These are phyloP conservation scores for Myxozyma kluyveri DNA, from an alignment of 805 yeast genomes.

Conservation along the genomic window DNA sequence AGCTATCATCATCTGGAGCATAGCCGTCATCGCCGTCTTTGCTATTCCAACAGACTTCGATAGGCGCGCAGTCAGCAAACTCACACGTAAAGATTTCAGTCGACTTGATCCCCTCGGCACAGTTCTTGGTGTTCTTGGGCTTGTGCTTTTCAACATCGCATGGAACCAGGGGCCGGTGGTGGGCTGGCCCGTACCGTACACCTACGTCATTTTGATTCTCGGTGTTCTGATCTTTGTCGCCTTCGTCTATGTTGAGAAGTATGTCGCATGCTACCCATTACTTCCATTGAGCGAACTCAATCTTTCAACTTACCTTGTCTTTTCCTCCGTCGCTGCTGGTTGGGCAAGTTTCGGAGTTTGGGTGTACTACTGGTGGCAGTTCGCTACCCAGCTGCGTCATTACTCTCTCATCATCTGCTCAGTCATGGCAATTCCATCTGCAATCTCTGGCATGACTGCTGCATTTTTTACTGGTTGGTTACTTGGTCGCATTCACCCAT, in stretches of 20 bases:
- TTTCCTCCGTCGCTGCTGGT: conserved; percentile 55
- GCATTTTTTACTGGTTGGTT: conserved; percentile 50
- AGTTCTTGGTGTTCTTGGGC: conserved; percentile 54
- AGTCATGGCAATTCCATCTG: conserved; percentile 47
- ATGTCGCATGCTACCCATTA: conserved; percentile 49
- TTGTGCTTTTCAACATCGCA: conserved; percentile 62
- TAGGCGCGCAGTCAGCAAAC: conserved; percentile 41
- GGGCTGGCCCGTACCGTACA: conserved; percentile 64
- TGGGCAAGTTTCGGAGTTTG: conserved; percentile 80
- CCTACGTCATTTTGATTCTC: conserved; percentile 54
- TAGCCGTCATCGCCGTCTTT: conserved; percentile 40
- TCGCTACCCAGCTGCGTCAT: conserved; percentile 50
- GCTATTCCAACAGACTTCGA: conserved; percentile 47
- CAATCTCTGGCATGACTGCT: conserved; percentile 56
- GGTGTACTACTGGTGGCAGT: conserved; percentile 60
- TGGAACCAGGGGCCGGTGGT: conserved; percentile 75
- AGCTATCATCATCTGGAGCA: conserved; percentile 42
- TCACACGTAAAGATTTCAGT: neutral
- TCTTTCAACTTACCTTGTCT: conserved; percentile 47
- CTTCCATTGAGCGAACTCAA: conserved; percentile 52
- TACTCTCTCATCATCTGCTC: conserved; percentile 49
- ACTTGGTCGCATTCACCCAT: conserved; percentile 50
- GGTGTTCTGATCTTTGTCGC: conserved; percentile 46
- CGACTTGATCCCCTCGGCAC: conserved; percentile 56
- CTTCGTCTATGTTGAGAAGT: conserved; percentile 52